Percentiles rank a stretch among this genome's conserved stretches.
These are phyloP conservation scores for Hirsutella thompsonii DNA, from an alignment of 2,329 filamentous ascomycete genomes.

Conservation along the genomic window DNA sequence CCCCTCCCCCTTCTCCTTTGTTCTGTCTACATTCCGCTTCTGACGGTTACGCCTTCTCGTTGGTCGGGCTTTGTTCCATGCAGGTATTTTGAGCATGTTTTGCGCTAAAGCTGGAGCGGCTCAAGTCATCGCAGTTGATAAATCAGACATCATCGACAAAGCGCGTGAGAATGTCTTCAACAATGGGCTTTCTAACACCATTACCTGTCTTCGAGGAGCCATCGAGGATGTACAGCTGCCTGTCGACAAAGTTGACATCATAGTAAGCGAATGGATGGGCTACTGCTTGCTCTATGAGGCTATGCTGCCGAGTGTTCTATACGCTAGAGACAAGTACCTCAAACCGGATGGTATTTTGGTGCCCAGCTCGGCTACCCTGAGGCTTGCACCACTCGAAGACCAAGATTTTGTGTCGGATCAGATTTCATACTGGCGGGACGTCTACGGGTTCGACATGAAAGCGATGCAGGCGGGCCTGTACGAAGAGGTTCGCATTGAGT, in stretches of 20 bases:
- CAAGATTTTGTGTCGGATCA: constrained; percentile 65
- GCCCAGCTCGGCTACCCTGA: constrained; percentile 73
- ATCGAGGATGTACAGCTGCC: constrained; percentile 78
- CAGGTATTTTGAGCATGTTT: constrained; percentile 85
- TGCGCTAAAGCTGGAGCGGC: constrained; percentile 81
- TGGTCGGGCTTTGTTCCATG: no score
- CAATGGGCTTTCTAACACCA: constrained; percentile 60
- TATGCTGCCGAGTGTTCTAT: constrained; percentile 89
- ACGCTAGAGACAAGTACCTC: constrained; percentile 77
- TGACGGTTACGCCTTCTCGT: no score
- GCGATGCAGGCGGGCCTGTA: constrained; percentile 76
- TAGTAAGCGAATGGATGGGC: constrained; percentile 97
- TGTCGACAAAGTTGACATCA: constrained; percentile 76
- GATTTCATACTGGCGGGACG: constrained; percentile 76
- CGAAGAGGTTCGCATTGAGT: constrained; percentile 68
- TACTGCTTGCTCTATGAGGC: constrained; percentile 89
- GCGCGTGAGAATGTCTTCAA: constrained; percentile 73
- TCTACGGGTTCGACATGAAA: constrained; percentile 92
- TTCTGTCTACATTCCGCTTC: no score
- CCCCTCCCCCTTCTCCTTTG: no score
- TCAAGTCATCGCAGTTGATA: constrained; percentile 82
- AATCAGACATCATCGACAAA: constrained; percentile 79
- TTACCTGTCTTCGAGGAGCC: constrained; percentile 72
- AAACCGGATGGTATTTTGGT: constrained; percentile 70
- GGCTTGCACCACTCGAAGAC: constrained; percentile 70